Conservation (phyloP, 1,284 basidiomycete genomes). For the Fomitopsis pinicola region DNA sequence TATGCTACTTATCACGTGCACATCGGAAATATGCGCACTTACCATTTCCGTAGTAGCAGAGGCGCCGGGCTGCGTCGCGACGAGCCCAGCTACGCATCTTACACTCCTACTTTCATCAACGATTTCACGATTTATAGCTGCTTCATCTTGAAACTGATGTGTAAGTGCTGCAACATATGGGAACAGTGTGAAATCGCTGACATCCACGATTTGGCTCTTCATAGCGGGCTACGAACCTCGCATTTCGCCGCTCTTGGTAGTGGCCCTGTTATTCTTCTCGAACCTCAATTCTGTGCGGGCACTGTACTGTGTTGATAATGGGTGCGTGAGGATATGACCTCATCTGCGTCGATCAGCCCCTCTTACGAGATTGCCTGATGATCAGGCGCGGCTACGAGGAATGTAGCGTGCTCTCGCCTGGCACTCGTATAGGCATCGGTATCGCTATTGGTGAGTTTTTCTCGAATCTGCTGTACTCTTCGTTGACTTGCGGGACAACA, state of each 20-base stretch:
- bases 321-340: background rate
- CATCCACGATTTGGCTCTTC: background rate
- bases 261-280: background rate
- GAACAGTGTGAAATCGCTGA: background rate
- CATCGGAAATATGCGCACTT: too few relatives aligned
- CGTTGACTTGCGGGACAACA: background rate
- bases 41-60: background rate
- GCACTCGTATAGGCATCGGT: constrained; percentile 20
- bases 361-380: background rate
- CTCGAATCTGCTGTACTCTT: too few relatives aligned
- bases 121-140: background rate
- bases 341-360: background rate
- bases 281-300: background rate
- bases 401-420: background rate
- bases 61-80: background rate
- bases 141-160: background rate
- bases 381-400: constrained; percentile 4
- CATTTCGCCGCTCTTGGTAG: background rate
- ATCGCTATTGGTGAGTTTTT: constrained; percentile 22
- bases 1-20: too few relatives aligned
- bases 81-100: background rate
- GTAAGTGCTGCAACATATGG: background rate
- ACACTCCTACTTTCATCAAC: background rate
- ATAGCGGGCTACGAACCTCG: background rate
- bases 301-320: background rate